Percentiles rank a stretch among this genome's conserved stretches.
Evolutionary conservation across 1,139 yeast species (phyloP).

Genomic region (Blastobotrys ciferrii): DNA sequence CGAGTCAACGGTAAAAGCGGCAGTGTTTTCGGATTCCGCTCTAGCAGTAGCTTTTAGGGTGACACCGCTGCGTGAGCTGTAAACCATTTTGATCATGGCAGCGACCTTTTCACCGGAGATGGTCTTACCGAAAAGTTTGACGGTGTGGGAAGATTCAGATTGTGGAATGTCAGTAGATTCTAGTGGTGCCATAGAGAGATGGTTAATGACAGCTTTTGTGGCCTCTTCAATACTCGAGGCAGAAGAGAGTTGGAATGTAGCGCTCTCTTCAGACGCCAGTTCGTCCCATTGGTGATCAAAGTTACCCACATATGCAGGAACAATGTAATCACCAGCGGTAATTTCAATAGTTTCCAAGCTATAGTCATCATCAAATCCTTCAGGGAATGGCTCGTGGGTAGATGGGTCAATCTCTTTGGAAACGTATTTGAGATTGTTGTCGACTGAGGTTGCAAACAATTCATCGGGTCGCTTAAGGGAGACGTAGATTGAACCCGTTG

Average conservation of each 20-base stretch:
- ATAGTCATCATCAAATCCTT: constrained; percentile 92
- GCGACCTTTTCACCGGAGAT: constrained; percentile 72
- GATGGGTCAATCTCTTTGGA: constrained; percentile 79
- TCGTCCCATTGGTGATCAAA: constrained; percentile 76
- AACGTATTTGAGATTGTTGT: constrained; percentile 69
- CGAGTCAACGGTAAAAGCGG: constrained; percentile 35
- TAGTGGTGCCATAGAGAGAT: constrained; percentile 64
- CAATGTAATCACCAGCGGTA: constrained; percentile 77
- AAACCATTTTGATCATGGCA: constrained; percentile 67
- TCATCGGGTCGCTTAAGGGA: constrained; percentile 61
- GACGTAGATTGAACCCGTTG: constrained; percentile 74
- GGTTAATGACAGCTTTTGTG: constrained; percentile 43
- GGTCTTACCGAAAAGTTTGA: constrained; percentile 83
- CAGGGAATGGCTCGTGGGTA: constrained; percentile 71
- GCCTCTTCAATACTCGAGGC: constrained; percentile 46
- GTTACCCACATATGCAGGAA: constrained; percentile 75
- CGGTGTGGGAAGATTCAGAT: constrained; percentile 57
- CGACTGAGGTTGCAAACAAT: constrained; percentile 51
- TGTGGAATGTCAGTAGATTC: constrained; percentile 74
- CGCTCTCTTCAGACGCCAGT: constrained; percentile 53
- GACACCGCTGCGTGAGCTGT: constrained; percentile 65
- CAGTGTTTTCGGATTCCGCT: constrained; percentile 49
- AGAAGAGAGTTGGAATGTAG: constrained; percentile 57
- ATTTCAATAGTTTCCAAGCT: constrained; percentile 80
- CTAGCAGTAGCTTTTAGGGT: constrained; percentile 76